A percentile compares a stretch with the other conserved stretches of the same genome.
These are phyloP conservation scores for Neofusicoccum laricinum DNA, from an alignment of 2,329 filamentous ascomycete species.

Conservation along the genomic window DNA sequence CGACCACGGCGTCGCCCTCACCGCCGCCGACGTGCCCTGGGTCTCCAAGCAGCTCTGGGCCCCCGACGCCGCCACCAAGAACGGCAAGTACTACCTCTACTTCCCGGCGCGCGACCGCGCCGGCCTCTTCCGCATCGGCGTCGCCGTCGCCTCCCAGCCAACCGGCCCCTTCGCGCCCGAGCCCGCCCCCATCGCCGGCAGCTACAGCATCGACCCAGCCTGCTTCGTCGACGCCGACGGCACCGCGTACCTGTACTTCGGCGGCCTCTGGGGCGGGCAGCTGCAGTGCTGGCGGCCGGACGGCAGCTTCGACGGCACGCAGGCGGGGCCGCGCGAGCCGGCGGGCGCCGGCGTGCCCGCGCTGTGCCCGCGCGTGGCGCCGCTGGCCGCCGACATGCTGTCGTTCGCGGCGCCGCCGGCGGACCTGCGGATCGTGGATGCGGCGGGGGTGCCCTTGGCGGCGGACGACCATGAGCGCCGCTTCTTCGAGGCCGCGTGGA, in stretches of 20 bases:
- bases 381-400: slow-evolving; percentile 64
- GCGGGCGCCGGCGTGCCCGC: slow-evolving; percentile 50
- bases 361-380: slow-evolving; percentile 65
- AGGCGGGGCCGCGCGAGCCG: slow-evolving; percentile 59
- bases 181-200: slow-evolving; percentile 62
- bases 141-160: slow-evolving; percentile 62
- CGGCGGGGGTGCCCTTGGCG: slow-evolving; percentile 56
- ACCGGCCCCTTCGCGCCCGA: slow-evolving; percentile 69
- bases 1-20: slow-evolving; percentile 70
- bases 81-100: slow-evolving; percentile 72
- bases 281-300: slow-evolving; percentile 67
- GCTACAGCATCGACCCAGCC: slow-evolving; percentile 75
- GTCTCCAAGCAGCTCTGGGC: slow-evolving; percentile 78
- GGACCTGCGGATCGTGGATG: slow-evolving; percentile 64
- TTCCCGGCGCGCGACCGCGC: slow-evolving; percentile 72
- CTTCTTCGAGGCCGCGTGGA: slow-evolving; percentile 80
- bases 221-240: slow-evolving; percentile 69
- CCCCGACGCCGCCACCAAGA: slow-evolving; percentile 67
- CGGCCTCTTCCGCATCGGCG: slow-evolving; percentile 71
- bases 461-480: slow-evolving; percentile 70
- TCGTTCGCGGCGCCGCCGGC: slow-evolving; percentile 54
- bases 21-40: slow-evolving; percentile 68
- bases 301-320: slow-evolving; percentile 56
- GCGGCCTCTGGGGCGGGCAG: slow-evolving; percentile 78
- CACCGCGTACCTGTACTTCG: slow-evolving; percentile 69